Evolutionary conservation across 306 rosid species (phyloP).

Genomic region (Trichosanthes cucumerina): DNA sequence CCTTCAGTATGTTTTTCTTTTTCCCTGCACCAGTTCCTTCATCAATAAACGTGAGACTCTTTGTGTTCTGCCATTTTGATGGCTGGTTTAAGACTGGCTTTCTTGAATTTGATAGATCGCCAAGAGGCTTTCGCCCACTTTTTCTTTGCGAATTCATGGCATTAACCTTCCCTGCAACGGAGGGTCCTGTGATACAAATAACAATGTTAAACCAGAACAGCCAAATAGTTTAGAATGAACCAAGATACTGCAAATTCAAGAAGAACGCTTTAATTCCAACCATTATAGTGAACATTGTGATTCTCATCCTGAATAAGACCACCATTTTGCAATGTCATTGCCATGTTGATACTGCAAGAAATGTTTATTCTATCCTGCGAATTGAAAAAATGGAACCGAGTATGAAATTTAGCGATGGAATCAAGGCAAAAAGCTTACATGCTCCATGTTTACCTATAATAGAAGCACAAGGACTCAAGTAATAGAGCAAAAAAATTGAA

Average conservation of each 20-base stretch:
- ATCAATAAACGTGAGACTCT: constrained; percentile 13
- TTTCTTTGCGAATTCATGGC: constrained; percentile 16
- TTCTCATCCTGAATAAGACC: constrained; percentile 5
- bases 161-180: constrained; percentile 6
- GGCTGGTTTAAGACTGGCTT: constrained; percentile 23
- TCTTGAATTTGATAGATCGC: constrained; percentile 33
- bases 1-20: constrained; percentile 22
- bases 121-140: constrained; percentile 50
- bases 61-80: constrained; percentile 18
- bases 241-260: not conserved
- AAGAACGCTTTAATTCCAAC: not conserved
- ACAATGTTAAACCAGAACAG: not conserved
- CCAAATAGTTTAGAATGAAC: not conserved
- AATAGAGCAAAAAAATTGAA: not conserved
- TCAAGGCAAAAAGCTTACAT: not conserved
- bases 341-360: not conserved
- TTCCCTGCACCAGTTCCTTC: constrained; percentile 22
- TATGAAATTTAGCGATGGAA: not conserved
- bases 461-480: not conserved
- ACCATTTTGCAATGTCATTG: constrained; percentile 8
- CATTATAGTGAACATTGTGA: not conserved
- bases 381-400: not conserved
- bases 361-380: not conserved
- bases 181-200: not conserved
- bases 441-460: not conserved